Evolutionary conservation across 129 eudicot species (phyloP).

Genomic region (Arctium minus): DNA sequence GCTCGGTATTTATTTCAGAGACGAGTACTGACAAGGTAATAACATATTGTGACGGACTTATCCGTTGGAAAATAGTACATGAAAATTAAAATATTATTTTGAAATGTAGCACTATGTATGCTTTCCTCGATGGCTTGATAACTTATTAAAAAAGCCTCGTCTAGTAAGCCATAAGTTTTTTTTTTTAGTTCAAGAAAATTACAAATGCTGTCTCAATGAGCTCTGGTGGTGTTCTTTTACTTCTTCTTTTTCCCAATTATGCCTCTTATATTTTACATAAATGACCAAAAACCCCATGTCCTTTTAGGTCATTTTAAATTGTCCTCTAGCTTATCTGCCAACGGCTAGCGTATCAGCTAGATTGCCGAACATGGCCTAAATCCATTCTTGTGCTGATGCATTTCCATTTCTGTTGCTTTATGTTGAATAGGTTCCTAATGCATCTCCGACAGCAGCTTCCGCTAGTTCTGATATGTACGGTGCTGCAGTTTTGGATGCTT

Average conservation of each 20-base stretch:
- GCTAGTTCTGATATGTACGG: constrained; percentile 98
- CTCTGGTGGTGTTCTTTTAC: no score
- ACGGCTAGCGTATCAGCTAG: neutral
- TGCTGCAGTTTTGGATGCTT: constrained; percentile 97
- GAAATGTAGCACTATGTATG: neutral
- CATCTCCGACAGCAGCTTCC: constrained; percentile 99
- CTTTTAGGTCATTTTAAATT: no score
- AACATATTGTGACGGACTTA: neutral
- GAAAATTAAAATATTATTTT: neutral
- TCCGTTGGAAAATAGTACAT: neutral
- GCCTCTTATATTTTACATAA: no score
- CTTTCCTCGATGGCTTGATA: neutral
- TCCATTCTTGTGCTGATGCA: neutral
- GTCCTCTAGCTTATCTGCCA: no score
- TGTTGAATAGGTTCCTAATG: constrained; percentile 74
- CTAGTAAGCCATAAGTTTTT: no score
- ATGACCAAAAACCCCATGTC: no score
- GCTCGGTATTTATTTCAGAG: constrained; percentile 88
- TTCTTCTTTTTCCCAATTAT: no score
- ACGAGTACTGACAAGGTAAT: constrained; percentile 97
- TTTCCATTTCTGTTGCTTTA: neutral
- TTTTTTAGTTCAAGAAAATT: no score
- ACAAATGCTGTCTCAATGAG: no score
- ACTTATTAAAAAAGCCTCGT: no score
- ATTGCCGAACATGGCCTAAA: no score